Percentiles rank a stretch among this genome's conserved stretches.
These are phyloP conservation scores for Phialophora chinensis DNA, from an alignment of 2,329 filamentous ascomycete genomes.

Conservation along the genomic window DNA sequence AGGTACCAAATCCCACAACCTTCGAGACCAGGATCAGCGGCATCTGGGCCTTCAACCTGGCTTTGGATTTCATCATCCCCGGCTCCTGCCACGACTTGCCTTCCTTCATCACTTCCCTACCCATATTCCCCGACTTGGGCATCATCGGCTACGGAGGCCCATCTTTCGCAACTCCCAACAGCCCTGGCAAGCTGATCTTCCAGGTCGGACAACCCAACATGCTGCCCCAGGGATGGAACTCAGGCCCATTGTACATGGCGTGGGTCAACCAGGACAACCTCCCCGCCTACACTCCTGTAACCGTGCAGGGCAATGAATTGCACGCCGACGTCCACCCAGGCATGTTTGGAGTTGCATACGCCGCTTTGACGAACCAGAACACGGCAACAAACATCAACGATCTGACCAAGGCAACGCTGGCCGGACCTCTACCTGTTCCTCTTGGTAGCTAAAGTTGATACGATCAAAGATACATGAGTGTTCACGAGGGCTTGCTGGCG, in stretches of 20 bases:
- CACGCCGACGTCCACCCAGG: slow-evolving; percentile 33
- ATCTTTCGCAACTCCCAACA: slow-evolving; percentile 29
- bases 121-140: slow-evolving; percentile 30
- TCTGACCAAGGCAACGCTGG: slow-evolving; percentile 30
- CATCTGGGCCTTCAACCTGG: slow-evolving; percentile 43
- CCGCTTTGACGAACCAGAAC: slow-evolving; percentile 37
- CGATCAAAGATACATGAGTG: slow-evolving; percentile 4
- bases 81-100: slow-evolving; percentile 38
- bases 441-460: slow-evolving; percentile 7
- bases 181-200: slow-evolving; percentile 32
- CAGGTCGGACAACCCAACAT: slow-evolving; percentile 31
- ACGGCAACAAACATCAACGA: slow-evolving; percentile 30
- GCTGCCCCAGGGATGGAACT: slow-evolving; percentile 27
- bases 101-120: slow-evolving; percentile 20
- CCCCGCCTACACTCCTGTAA: slow-evolving; percentile 38
- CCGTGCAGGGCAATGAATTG: slow-evolving; percentile 27
- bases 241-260: slow-evolving; percentile 33
- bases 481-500: slow-evolving; percentile 11
- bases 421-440: slow-evolving; percentile 30
- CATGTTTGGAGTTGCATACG: slow-evolving; percentile 38
- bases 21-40: slow-evolving; percentile 42
- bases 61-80: slow-evolving; percentile 40
- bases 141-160: slow-evolving; percentile 29
- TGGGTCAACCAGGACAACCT: slow-evolving; percentile 40
- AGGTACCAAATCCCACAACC: slow-evolving; percentile 42